Evolutionary conservation across 192 early-diverging fungal species (phyloP).

Genomic region (Spizellomyces sp.): DNA sequence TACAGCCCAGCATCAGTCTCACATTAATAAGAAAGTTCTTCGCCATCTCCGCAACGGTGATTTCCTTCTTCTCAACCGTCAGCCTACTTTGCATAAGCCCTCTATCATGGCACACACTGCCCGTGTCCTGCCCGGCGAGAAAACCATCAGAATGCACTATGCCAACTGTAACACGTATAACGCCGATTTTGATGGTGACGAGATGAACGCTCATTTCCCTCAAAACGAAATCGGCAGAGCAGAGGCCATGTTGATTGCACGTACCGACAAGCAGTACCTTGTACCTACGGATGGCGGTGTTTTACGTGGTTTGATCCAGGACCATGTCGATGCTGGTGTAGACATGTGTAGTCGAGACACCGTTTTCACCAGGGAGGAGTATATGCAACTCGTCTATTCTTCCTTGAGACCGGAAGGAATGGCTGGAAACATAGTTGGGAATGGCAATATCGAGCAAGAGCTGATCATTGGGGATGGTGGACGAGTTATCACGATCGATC

Average conservation of each 20-base stretch:
- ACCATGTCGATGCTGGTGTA: conserved; percentile 97
- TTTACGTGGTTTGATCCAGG: conserved; percentile 96
- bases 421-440: conserved; percentile 44
- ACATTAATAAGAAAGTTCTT: conserved; percentile 94
- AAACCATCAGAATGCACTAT: conserved; percentile 99
- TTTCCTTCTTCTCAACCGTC: conserved; percentile 95
- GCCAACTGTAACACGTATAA: conserved; percentile 68
- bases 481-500: conserved; percentile 80
- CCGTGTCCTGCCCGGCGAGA: conserved; percentile 91
- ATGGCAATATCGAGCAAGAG: conserved; percentile 61
- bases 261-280: conserved; percentile 94
- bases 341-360: conserved; percentile 88
- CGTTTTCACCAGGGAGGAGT: conserved; percentile 84
- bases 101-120: conserved; percentile 99
- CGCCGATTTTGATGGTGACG: conserved; percentile 99
- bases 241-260: conserved; percentile 94
- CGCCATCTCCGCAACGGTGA: conserved; percentile 98
- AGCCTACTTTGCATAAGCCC: conserved; percentile 99
- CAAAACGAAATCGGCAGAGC: conserved; percentile 97
- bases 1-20: conserved; percentile 35
- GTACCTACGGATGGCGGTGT: conserved; percentile 97
- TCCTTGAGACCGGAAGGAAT: conserved; percentile 81
- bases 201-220: conserved; percentile 99
- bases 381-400: conserved; percentile 92
- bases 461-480: conserved; percentile 63